Conservation (phyloP, 352 stramenopile genomes). For the Aphanomyces stellatus region DNA sequence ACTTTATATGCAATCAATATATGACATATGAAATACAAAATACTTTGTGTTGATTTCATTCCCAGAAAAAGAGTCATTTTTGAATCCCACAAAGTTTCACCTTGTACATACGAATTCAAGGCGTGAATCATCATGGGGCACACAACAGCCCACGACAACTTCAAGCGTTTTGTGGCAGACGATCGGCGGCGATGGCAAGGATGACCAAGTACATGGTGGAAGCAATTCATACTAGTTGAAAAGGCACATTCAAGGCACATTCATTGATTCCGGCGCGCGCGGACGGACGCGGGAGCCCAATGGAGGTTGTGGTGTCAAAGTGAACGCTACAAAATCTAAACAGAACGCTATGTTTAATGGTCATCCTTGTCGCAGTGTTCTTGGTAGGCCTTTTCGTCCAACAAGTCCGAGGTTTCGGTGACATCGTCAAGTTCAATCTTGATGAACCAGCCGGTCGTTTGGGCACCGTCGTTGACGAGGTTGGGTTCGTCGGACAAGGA, state of each 20-base stretch:
- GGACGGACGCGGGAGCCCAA: neutral
- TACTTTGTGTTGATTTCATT: too few species aligned
- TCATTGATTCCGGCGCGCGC: neutral
- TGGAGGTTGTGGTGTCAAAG: neutral
- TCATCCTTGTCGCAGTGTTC: conserved; percentile 80
- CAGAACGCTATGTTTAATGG: conserved; percentile 32
- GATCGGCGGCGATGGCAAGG: too few species aligned
- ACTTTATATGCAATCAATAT: too few species aligned
- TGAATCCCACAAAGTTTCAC: too few species aligned
- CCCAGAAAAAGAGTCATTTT: too few species aligned
- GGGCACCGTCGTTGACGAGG: conserved; percentile 82
- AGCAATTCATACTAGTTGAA: neutral
- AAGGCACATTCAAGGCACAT: too few species aligned
- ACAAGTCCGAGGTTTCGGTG: conserved; percentile 62
- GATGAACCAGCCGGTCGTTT: conserved; percentile 83
- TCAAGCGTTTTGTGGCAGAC: too few species aligned
- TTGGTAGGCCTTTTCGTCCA: conserved; percentile 81
- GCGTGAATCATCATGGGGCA: too few species aligned
- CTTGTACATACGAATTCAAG: too few species aligned
- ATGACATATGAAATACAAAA: too few species aligned
- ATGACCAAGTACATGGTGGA: too few species aligned
- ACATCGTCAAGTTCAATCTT: conserved; percentile 78
- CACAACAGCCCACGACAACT: too few species aligned
- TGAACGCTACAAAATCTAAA: neutral
- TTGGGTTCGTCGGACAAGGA: conserved; percentile 69